Conservation (phyloP, 2,329 filamentous ascomycete genomes). For the Cercospora zeae-maydis region DNA sequence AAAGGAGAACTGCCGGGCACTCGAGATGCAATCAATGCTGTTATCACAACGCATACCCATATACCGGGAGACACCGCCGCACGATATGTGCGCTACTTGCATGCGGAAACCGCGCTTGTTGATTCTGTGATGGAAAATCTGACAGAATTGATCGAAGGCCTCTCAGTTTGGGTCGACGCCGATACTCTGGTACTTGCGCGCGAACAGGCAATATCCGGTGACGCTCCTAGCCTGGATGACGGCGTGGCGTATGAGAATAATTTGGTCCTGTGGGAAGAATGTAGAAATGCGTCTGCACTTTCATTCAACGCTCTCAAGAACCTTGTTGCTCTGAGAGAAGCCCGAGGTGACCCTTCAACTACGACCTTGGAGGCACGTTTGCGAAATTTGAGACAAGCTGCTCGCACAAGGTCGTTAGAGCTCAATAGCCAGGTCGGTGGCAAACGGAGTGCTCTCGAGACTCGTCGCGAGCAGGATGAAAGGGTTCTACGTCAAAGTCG, state of each 20-base stretch:
- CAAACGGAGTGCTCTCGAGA: not conserved
- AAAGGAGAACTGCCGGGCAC: not conserved
- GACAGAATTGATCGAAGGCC: not conserved
- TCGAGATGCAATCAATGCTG: not conserved
- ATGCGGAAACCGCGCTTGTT: not conserved
- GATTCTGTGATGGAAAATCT: not conserved
- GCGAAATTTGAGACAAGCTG: not conserved
- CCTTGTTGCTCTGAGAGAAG: not conserved
- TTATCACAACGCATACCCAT: not conserved
- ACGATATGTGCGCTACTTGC: not conserved
- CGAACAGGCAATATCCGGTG: too few species aligned
- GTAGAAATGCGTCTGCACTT: not conserved
- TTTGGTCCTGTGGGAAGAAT: not conserved
- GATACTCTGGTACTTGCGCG: not conserved
- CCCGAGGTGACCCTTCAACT: not conserved
- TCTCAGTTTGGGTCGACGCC: not conserved
- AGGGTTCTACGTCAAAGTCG: not conserved
- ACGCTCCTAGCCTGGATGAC: not conserved
- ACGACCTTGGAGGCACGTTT: not conserved
- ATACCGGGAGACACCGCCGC: not conserved
- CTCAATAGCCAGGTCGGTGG: not conserved
- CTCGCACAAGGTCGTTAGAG: not conserved
- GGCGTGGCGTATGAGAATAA: not conserved
- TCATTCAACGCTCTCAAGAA: not conserved
- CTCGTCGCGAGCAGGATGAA: not conserved